Percentiles rank a stretch among this genome's conserved stretches.
Conservation (phyloP, 306 rosid genomes). For the Sindora glabra region DNA sequence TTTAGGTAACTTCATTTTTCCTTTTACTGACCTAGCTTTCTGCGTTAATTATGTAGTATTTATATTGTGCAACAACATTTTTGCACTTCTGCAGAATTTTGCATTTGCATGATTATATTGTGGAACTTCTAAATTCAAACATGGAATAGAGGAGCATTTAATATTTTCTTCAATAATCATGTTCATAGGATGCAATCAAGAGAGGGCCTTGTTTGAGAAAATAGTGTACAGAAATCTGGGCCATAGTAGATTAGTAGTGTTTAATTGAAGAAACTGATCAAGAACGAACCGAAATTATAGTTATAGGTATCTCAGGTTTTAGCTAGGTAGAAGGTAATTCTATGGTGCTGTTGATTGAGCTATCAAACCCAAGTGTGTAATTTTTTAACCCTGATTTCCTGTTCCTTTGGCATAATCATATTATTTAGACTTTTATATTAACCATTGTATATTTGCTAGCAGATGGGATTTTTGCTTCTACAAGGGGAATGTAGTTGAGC, state of each 20-base stretch:
- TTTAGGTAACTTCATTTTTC: not conserved
- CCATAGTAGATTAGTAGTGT: no score
- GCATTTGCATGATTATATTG: not conserved
- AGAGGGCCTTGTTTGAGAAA: constrained; percentile 7
- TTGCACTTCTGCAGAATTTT: not conserved
- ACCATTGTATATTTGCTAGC: constrained; percentile 33
- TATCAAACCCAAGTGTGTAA: not conserved
- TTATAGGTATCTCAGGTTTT: not conserved
- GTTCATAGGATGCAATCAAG: constrained; percentile 1
- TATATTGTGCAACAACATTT: not conserved
- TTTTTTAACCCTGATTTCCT: constrained; percentile 1
- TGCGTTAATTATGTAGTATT: not conserved
- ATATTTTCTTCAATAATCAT: constrained; percentile 5
- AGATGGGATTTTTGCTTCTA: constrained; percentile 96
- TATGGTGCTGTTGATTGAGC: not conserved
- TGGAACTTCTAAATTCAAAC: constrained; percentile 10
- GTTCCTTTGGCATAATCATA: constrained; percentile 16
- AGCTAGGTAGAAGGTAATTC: not conserved
- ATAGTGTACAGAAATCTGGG: constrained; percentile 8
- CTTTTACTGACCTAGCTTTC: not conserved
- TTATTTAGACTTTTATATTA: constrained; percentile 19
- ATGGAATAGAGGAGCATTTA: not conserved
- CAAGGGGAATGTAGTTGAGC: constrained; percentile 80
- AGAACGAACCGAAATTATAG: not conserved
- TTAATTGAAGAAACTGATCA: not conserved